Base-by-base conservation (phyloP, 441 rosid species). In the Jatropha multifida region DNA sequence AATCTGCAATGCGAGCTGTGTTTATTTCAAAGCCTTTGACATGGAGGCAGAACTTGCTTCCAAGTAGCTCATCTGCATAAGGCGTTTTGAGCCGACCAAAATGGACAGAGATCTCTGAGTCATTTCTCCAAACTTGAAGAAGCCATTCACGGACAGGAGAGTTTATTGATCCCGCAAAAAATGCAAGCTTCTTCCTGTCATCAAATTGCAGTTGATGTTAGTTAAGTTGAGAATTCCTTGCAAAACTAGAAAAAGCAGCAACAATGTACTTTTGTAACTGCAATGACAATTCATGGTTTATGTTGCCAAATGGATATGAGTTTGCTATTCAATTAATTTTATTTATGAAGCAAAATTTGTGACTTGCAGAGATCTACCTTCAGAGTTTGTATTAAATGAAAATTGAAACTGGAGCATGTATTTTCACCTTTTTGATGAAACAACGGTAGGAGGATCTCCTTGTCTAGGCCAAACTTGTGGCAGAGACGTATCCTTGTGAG, bases 11-110 rank as follows among this genome's bases (percentile, higher is more conserved):
- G 0, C 88, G 84, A 20, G 92, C 94, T 14, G 89, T 86, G 81
- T 90, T 90, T 14, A 87, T 89, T 86, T 90, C 94, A 69, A 85
- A 86, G 58, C 94, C 94, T 80, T 90, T 90, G 79, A 87, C 88
- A 55, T 90, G 89, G 77, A 86, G 88, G 78, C 94, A 88, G 75
- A 84, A 88, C 84, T 88, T 88, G 82, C 94, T 90, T 18, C 85
- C 68, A 1, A 85, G 88, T n/a, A 90, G 81, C 68, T 74, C 85
- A 48, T 82, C 89, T 8, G 86, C 82, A 65, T 90, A 87, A 20
- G 87, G 87, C 1, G 88, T 86, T 56, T 65, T 75, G 66, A 88
- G 87, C 68, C 85, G 81, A 64, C 89, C 92, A 44, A 44, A 64
- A 63, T 88, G 85, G 6, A 81, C 89, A 56, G 8, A 80, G 38